Base-by-base conservation (phyloP, 78 protist species). In the Dictyostelium citrinum region DNA sequence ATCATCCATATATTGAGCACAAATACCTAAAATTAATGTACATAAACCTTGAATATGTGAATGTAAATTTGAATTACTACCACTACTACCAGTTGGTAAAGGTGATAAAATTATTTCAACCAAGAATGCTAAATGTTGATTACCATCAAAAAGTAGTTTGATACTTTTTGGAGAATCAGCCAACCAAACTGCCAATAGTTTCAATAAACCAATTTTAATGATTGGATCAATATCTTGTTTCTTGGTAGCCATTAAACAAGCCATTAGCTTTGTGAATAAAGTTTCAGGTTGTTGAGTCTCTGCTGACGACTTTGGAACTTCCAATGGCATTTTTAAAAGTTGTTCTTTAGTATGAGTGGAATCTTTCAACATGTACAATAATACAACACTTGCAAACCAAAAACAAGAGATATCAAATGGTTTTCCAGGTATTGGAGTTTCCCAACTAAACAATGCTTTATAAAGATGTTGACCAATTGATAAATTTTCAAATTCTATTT, bases 391-490 rank as follows among this genome's bases (percentile, higher is more conserved):
- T 24, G 84, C 58, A 77, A 43, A 86, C 92, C 92, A 86, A 61
- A 86, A 86, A 11, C 84, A 20, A 24, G 39, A 37, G 0, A 86
- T 55, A 12, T 86, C 92, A 10, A 86, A 41, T 74, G 68, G 76
- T n/a, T n/a, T n/a, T 9, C 49, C 61, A 31, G 45, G 64, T 2
- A 35, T 33, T 31, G 90, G 51, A 10, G 71, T 17, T n/a, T 86
- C 92, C 75, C 75, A 86, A 16, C 84, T 76, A 37, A 86, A 86
- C 11, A 86, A 45, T 24, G 76, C 78, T 8, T 80, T 79, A 27
- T 37, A 45, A 16, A 86, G 68, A 77, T 86, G 83, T 67, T 88
- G 93, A 4, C 93, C 93, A 67, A 88, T 88, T 43, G 93, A 88
- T 11, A 72, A 31, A 16, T 78, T 82, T 27, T 88, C 93, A 41